phyloP scores from a whole-genome alignment of 2,329 filamentous ascomycete genomes.

The Endothia cerciana region DNA sequence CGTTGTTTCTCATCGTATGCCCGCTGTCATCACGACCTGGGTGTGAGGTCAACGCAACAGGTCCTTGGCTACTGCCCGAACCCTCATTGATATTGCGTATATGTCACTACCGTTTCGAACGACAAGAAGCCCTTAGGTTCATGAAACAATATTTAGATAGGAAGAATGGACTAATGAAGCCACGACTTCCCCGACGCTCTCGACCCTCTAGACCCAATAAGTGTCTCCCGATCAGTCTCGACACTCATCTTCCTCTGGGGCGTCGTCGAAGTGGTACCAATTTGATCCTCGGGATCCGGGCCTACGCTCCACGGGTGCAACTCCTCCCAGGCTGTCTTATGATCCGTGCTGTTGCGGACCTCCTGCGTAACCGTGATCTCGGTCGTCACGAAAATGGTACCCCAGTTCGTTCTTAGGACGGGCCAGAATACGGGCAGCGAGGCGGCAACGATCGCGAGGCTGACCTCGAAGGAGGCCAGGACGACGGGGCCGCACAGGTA shows the following conservation, averaged over 20 bases:
- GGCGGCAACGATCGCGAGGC: slow-evolving; percentile 28
- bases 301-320: slow-evolving; percentile 14
- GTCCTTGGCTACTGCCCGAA: neutral
- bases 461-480: slow-evolving; percentile 40
- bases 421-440: slow-evolving; percentile 22
- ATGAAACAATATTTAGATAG: too few relatives aligned
- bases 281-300: neutral
- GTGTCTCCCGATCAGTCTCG: neutral
- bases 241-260: neutral
- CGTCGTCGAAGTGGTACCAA: neutral
- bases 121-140: too few relatives aligned
- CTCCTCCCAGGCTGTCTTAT: neutral
- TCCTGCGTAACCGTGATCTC: slow-evolving; percentile 37
- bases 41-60: neutral
- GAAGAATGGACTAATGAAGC: neutral
- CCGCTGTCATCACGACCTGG: neutral
- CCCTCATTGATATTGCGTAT: neutral
- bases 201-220: slow-evolving; percentile 5
- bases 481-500: slow-evolving; percentile 40
- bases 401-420: slow-evolving; percentile 35
- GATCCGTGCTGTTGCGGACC: neutral
- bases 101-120: neutral
- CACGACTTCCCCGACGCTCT: neutral
- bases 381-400: slow-evolving; percentile 42
- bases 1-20: neutral